A percentile compares a stretch with the other conserved stretches of the same genome.
Conservation (phyloP, 2,329 filamentous ascomycete species). For the Berkeleyomyces rouxiae region DNA sequence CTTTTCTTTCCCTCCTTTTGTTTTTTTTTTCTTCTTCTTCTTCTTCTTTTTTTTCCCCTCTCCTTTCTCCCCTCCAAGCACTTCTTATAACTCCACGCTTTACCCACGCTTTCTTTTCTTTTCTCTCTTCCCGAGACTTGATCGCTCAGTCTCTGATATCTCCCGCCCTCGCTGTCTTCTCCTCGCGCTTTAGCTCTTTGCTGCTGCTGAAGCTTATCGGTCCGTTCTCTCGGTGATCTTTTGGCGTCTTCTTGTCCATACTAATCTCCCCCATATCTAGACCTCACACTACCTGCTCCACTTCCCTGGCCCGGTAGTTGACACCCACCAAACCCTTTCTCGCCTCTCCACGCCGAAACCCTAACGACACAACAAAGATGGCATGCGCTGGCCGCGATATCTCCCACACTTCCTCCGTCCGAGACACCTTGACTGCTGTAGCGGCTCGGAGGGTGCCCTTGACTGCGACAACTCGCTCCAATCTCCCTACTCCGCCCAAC, state of each 20-base stretch:
- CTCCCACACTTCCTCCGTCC: constrained; percentile 40
- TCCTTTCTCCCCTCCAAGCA: background rate
- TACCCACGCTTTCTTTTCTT: background rate
- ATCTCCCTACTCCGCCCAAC: constrained; percentile 81
- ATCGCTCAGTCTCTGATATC: constrained; percentile 7
- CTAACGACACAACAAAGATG: constrained; percentile 17
- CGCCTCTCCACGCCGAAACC: background rate
- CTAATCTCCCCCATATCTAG: background rate
- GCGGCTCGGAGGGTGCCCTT: constrained; percentile 46
- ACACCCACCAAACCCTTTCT: background rate
- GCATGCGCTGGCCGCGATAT: constrained; percentile 53
- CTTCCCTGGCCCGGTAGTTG: background rate
- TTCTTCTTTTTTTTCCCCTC: background rate
- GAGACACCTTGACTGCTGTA: constrained; percentile 61
- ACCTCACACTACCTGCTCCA: background rate
- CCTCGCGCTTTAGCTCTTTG: constrained; percentile 9
- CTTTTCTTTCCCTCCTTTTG: background rate
- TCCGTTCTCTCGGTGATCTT: background rate
- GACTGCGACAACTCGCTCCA: constrained; percentile 38
- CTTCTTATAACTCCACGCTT: constrained; percentile 4
- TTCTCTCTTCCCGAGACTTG: constrained; percentile 5
- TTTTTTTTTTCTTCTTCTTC: background rate
- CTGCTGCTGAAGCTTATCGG: constrained; percentile 5
- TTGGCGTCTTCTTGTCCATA: background rate
- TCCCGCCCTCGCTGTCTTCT: background rate